Conservation (phyloP, 257 asterid species). For the Verbascum thapsus region DNA sequence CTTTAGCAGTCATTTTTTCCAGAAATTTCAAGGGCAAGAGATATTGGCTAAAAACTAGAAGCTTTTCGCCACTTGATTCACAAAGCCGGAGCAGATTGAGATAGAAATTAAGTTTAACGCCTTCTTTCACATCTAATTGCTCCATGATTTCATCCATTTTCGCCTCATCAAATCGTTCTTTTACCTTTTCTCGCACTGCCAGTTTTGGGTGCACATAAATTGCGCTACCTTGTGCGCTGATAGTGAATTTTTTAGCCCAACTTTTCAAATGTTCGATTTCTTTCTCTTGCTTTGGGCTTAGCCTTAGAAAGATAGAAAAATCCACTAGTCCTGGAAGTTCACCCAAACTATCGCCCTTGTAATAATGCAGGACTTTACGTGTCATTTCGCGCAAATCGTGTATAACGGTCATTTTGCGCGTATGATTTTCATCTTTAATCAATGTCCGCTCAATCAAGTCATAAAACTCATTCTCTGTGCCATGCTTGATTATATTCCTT, state of each 20-base stretch:
- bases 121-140: slow-evolving; percentile 61
- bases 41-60: slow-evolving; percentile 88
- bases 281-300: slow-evolving; percentile 56
- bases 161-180: slow-evolving; percentile 79
- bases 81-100: slow-evolving; percentile 85
- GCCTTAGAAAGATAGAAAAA: slow-evolving; percentile 71
- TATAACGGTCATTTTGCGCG: slow-evolving; percentile 72
- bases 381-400: slow-evolving; percentile 95
- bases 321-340: slow-evolving; percentile 96
- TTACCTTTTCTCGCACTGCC: slow-evolving; percentile 64
- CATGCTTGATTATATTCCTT: slow-evolving; percentile 54
- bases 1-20: slow-evolving; percentile 69
- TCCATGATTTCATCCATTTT: slow-evolving; percentile 65
- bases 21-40: slow-evolving; percentile 82
- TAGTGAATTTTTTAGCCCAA: slow-evolving; percentile 59
- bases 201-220: slow-evolving; percentile 78
- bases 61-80: slow-evolving; percentile 76
- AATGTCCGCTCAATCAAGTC: slow-evolving; percentile 81
- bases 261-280: slow-evolving; percentile 56
- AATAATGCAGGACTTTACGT: slow-evolving; percentile 76
- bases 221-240: slow-evolving; percentile 92
- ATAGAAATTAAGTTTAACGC: slow-evolving; percentile 82
- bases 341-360: slow-evolving; percentile 90
- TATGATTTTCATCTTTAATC: slow-evolving; percentile 65
- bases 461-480: slow-evolving; percentile 70